Conservation (phyloP, 2,329 filamentous ascomycete species). For the Colletotrichum caudatum region DNA sequence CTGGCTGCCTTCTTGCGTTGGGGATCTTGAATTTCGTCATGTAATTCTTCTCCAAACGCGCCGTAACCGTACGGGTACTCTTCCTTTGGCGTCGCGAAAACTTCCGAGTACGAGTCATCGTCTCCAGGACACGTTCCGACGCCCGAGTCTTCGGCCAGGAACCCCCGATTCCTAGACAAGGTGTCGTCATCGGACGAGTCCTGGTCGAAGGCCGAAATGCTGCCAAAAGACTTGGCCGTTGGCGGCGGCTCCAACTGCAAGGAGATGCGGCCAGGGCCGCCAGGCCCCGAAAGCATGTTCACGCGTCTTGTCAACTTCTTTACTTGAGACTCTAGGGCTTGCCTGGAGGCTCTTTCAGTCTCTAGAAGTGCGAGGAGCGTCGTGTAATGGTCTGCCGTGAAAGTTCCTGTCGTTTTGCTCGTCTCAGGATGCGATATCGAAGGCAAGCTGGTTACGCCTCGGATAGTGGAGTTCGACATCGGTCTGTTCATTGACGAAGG, state of each 20-base stretch:
- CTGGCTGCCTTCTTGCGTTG: conserved; percentile 67
- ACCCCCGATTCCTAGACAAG: conserved; percentile 38
- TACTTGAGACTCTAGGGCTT: conserved; percentile 68
- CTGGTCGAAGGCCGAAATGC: conserved; percentile 57
- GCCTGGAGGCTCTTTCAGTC: conserved; percentile 67
- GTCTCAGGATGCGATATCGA: conserved; percentile 51
- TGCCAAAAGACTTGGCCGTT: conserved; percentile 52
- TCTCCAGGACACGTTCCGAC: conserved; percentile 52
- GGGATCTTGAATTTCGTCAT: conserved; percentile 52
- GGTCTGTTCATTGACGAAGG: conserved; percentile 52
- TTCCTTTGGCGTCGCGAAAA: conserved; percentile 65
- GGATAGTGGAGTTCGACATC: conserved; percentile 61
- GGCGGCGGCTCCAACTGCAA: conserved; percentile 49
- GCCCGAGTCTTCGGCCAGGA: conserved; percentile 51
- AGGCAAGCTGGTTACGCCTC: conserved; percentile 60
- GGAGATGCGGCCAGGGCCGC: conserved; percentile 35
- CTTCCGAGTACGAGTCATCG: conserved; percentile 60
- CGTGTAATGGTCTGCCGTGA: conserved; percentile 61
- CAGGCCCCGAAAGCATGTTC: conserved; percentile 55
- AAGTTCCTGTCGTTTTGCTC: conserved; percentile 42
- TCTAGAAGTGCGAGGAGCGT: conserved; percentile 66
- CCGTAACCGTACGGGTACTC: conserved; percentile 52
- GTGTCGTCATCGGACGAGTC: conserved; percentile 54
- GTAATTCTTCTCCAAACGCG: conserved; percentile 58
- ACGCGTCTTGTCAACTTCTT: conserved; percentile 64